Evolutionary conservation across 495 filamentous ascomycete genomes (phyloP).

Genomic region (Chaetomidium leptoderma): DNA sequence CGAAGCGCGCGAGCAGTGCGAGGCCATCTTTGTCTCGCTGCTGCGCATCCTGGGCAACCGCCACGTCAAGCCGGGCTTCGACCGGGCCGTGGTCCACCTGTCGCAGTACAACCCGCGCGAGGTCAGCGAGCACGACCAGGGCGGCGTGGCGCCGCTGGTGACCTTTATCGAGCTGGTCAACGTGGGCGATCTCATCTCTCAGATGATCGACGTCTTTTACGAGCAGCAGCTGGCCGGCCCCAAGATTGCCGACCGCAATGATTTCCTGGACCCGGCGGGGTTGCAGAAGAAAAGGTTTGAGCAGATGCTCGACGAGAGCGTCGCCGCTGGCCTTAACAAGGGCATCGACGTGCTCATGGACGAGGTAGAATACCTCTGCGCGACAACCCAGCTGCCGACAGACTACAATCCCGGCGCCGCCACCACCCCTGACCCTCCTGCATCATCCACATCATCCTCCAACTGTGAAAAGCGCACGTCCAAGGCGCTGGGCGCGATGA

Average conservation of each 20-base stretch:
- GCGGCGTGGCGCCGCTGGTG: constrained; percentile 82
- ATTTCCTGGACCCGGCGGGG: constrained; percentile 86
- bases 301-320: constrained; percentile 96
- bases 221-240: constrained; percentile 83
- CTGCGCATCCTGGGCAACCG: constrained; percentile 75
- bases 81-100: constrained; percentile 86
- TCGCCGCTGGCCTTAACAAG: constrained; percentile 92
- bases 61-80: constrained; percentile 90
- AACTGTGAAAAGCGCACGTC: constrained; percentile 16
- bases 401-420: constrained; percentile 75
- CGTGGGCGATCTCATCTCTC: constrained; percentile 94
- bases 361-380: constrained; percentile 92
- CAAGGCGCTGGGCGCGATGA: not conserved
- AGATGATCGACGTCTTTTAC: constrained; percentile 99
- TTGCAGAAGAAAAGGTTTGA: constrained; percentile 98
- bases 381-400: constrained; percentile 76
- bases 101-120: constrained; percentile 87
- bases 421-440: constrained; percentile 40
- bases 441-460: constrained; percentile 16
- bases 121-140: constrained; percentile 63
- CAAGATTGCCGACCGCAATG: constrained; percentile 83
- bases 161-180: constrained; percentile 98
- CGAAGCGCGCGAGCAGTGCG: constrained; percentile 86
- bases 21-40: constrained; percentile 79
- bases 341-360: constrained; percentile 98